Evolutionary conservation across 2,329 filamentous ascomycete species (phyloP), one percentile per base, ranked within the genome.

Genomic region (Pyricularia grisea): DNA sequence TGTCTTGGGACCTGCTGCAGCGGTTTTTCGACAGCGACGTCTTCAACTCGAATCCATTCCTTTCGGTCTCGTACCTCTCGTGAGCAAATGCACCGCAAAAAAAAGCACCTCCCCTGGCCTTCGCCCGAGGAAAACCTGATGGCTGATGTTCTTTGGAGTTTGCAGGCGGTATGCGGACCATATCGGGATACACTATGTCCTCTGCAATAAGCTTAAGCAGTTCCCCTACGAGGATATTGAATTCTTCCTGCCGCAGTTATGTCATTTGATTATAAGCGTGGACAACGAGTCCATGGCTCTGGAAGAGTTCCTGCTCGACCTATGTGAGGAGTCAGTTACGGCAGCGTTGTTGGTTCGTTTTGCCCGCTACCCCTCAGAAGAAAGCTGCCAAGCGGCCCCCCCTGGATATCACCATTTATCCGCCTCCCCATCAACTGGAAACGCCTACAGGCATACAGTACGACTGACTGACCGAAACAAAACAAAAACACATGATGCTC

Each of bases 21-120:
- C 89, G 92, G 81, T 94, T 94, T 87, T 89, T 95, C 84, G 92
- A 94, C 86, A 93, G 91, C 83, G 92, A 95, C 85, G 91, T 95
- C 84, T 95, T 95, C 86, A 94, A 94, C 84, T 90, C 92, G 82
- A 90, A 94, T 81, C 92, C 92, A 72, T 94, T 93, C 80, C 89
- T 95, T 79, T 91, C 92, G 71, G 92, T 95, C 78, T 92, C 92
- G 73, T 95, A 95, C 81, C 88, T 95, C 77, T 92, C 92, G 92
- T 94, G 84, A 87, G 73, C 69, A 14, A 28, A 23, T 42, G 42
- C 14, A 50, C 42, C 42, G 9, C 42, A 20, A 36, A 14, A 36
- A 14, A 36, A 36, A 11, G 4, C 2, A 2, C 17, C 42, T 33
- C 42, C 14, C 14, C 17, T 50, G 27, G 27, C 33, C 36, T 9